Base-by-base conservation (phyloP, 2,329 filamentous ascomycete species). In the Verticillium klebahnii region DNA sequence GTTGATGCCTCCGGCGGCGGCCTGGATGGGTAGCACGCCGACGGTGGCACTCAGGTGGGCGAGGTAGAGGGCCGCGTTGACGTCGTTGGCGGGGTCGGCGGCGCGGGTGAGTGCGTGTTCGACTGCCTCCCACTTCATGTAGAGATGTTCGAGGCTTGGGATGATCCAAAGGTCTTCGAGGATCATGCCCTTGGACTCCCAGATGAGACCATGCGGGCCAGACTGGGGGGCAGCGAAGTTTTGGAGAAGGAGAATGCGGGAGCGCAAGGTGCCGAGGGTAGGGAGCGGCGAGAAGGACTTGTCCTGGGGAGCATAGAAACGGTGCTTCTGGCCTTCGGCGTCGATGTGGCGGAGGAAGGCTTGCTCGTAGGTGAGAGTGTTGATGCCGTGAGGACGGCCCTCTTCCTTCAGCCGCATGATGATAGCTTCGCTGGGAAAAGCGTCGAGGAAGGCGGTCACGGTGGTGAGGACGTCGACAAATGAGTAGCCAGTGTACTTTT, bases 401-500 rank as follows among this genome's bases (percentile, higher is more conserved):
- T 83, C 81, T 58, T 82, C 75, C 70, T 82, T 82, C 61, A 84
- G 72, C 1, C 81, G 80, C 77, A 84, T 74, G 58, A 84, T 63
- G 61, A 83, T 70, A n/a, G 77, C 71, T 68, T 82, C 79, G 14
- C 73, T 73, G 0, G 81, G 80, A 64, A 82, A 70, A 3, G 63
- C 69, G 6, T 78, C 75, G 23, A 84, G 72, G 64, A 83, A 84
- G n/a, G 63, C 69, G 54, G 78, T 78, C 60, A 83, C 70, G n/a
- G 71, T 73, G 19, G 72, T 66, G 50, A 82, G 70, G 5, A 83
- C 80, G 55, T 79, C 72, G 32, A 71, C 69, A 60, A 79, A 76
- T 60, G 73, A 74, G 67, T 78, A 77, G 61, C 79, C 79, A 8
- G 81, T 83, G 67, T 75, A 76, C 40, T 74, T 74, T 61, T 72